Base-by-base conservation (phyloP, 2,329 filamentous ascomycete genomes). In the Fusarium miscanthi region DNA sequence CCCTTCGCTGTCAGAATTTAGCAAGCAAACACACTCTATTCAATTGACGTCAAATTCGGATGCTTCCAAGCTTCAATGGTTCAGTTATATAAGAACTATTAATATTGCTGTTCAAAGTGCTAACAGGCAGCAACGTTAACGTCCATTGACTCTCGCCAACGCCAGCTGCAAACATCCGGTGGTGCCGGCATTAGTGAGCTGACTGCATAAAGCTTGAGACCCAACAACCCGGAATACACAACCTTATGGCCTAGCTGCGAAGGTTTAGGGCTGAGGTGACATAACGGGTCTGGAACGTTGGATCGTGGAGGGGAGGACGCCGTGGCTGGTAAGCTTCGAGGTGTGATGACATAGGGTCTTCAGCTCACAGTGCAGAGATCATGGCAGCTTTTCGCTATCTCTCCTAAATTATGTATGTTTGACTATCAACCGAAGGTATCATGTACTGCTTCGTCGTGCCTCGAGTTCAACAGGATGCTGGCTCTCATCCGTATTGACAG, bases 161-260 rank as follows among this genome's bases (percentile, higher is more conserved):
- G n/a, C 38, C 19, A 33, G n/a, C 17, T 56, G 30, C n/a, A 46
- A 33, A 35, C 30, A 35, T 35, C 53, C 53, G 40, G 30, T 48
- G 30, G 13, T 35, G 53, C 53, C 40, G 30, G 8, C 13, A 21
- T 57, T 40, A 21, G 49, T 62, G 65, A 38, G 63, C 65, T 68
- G 63, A 68, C 63, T 45, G 63, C 63, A 68, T 67, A 3, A 40
- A 45, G 21, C 27, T 38, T 37, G n/a, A 45, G 21, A 31, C 33
- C 33, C 63, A 51, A 8, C n/a, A 52, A 11, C 37, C 33, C 8
- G 37, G 59, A 40, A 10, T 8, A 52, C 17, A 5, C 16, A 11
- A 40, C 8, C 38, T 42, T 21, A 9, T 37, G 4, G 16, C n/a
- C 12, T n/a, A 40, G 13, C 53, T 51, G 27, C 12, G 14, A 45